Evolutionary conservation across 441 rosid genomes (phyloP).

Genomic region (Adansonia gregorii): DNA sequence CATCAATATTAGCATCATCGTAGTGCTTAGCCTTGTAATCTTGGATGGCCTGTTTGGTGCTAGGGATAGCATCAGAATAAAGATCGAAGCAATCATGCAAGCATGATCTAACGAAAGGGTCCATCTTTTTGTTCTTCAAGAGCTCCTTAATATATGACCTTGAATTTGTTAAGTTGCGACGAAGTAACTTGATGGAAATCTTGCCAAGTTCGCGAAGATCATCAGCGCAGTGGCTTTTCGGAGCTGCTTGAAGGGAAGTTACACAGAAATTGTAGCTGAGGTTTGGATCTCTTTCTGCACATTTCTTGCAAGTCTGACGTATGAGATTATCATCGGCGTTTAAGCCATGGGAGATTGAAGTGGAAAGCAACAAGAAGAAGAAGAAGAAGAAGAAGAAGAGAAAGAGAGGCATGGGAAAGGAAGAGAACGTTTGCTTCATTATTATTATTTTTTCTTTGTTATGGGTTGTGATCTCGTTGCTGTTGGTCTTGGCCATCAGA

Average conservation of each 20-base stretch:
- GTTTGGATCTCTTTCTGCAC: slow-evolving; percentile 52
- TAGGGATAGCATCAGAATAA: slow-evolving; percentile 50
- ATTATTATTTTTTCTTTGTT: background rate
- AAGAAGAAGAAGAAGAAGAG: slow-evolving; percentile 27
- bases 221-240: slow-evolving; percentile 35
- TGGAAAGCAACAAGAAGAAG: slow-evolving; percentile 25
- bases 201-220: slow-evolving; percentile 50
- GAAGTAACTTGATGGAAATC: slow-evolving; percentile 48
- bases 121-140: slow-evolving; percentile 38
- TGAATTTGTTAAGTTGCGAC: slow-evolving; percentile 44
- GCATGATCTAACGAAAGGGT: slow-evolving; percentile 38
- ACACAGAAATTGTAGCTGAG: slow-evolving; percentile 54
- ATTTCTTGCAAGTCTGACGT: slow-evolving; percentile 53
- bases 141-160: slow-evolving; percentile 39
- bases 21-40: slow-evolving; percentile 46
- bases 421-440: slow-evolving; percentile 24
- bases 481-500: background rate
- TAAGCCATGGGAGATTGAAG: slow-evolving; percentile 13
- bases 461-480: background rate
- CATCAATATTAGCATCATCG: slow-evolving; percentile 42
- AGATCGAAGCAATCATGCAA: slow-evolving; percentile 55
- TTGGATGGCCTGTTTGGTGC: slow-evolving; percentile 38
- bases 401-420: slow-evolving; percentile 3
- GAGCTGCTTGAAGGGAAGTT: slow-evolving; percentile 47
- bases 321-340: slow-evolving; percentile 34